Evolutionary conservation across 2,329 filamentous ascomycete species (phyloP), one percentile per base, ranked within the genome.

Genomic region (Exophiala alcalophila): DNA sequence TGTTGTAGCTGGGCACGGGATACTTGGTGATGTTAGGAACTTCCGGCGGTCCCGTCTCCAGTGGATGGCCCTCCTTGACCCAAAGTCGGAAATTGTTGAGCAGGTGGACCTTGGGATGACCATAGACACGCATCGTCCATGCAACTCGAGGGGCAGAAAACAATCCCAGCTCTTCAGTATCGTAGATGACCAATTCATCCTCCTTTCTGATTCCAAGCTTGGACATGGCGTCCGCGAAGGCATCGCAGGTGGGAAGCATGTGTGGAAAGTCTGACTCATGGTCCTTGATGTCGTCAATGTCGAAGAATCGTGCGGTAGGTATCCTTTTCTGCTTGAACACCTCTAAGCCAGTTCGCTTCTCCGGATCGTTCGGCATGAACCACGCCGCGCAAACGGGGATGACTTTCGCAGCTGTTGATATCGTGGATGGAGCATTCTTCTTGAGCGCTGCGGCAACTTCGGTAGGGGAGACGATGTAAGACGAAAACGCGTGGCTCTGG

Each of bases 51-150:
- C 91, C 90, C n/a, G 80, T 81, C 68, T 95, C 89, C 1, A 83
- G 84, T 0, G 89, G 86, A 53, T 82, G 78, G 1, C 86, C 88
- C 59, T 94, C 75, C 23, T 91, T 84, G 2, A 91, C 82, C 88
- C 90, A 98, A n/a, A 86, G 68, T 64, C 83, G 86, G 70, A 96
- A 98, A 69, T 98, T 98, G 70, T 98, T 94, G 41, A 98, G 70
- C 12, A 98, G 68, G 64, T 96, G 89, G 10, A 98, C 91, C 52
- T 80, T 83, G 30, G 80, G 72, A 63, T 98, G 92, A 1, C 92
- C 92, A 64, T 97, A 97, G 23, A 88, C 80, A 59, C 80, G 81
- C 53, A 98, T 72, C 2, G 91, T 98, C 92, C 92, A 98, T 44
- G 83, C 91, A 1, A 95, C 91, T 28, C 92, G 78, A 3, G 92